Conservation (phyloP, 2,329 filamentous ascomycete species). For the Aspergillus puulaauensis region DNA sequence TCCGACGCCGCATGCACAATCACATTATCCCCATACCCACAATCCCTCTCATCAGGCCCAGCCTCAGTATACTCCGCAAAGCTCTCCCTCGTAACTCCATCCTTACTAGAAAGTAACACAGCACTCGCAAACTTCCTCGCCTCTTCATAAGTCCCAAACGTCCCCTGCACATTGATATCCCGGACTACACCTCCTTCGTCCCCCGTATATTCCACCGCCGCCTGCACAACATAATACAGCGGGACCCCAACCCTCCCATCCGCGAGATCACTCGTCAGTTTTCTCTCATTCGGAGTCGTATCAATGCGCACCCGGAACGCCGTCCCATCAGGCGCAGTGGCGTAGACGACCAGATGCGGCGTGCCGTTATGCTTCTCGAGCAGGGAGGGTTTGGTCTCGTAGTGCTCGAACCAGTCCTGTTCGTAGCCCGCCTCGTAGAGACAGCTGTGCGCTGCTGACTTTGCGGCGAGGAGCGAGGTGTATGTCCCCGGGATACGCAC, state of each 20-base stretch:
- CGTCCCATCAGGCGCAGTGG: constrained; percentile 24
- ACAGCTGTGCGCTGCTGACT: constrained; percentile 25
- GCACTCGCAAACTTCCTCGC: constrained; percentile 23
- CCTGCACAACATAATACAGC: constrained; percentile 30
- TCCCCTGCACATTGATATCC: constrained; percentile 24
- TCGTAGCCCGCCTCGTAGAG: constrained; percentile 32
- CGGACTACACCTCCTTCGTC: constrained; percentile 14
- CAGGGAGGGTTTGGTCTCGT: constrained; percentile 19
- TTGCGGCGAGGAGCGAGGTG: constrained; percentile 22
- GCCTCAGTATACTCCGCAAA: constrained; percentile 29
- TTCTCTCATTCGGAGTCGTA: constrained; percentile 20
- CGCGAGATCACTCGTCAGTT: constrained; percentile 13
- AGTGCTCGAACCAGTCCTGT: constrained; percentile 27
- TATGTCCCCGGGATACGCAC: constrained; percentile 27
- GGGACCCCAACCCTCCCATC: constrained; percentile 24
- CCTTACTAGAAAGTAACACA: constrained; percentile 20
- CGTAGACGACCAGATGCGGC: constrained; percentile 23
- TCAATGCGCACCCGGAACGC: constrained; percentile 26
- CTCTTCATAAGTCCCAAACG: constrained; percentile 23
- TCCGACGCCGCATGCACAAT: constrained; percentile 28
- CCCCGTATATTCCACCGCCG: constrained; percentile 23
- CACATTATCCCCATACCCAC: constrained; percentile 32
- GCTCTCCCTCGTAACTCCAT: constrained; percentile 23
- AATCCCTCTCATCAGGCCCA: constrained; percentile 23
- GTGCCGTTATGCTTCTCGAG: constrained; percentile 12